Evolutionary conservation across 1,284 basidiomycete genomes (phyloP), one percentile per base, ranked within the genome.

Genomic region (Schizopora paradoxa): DNA sequence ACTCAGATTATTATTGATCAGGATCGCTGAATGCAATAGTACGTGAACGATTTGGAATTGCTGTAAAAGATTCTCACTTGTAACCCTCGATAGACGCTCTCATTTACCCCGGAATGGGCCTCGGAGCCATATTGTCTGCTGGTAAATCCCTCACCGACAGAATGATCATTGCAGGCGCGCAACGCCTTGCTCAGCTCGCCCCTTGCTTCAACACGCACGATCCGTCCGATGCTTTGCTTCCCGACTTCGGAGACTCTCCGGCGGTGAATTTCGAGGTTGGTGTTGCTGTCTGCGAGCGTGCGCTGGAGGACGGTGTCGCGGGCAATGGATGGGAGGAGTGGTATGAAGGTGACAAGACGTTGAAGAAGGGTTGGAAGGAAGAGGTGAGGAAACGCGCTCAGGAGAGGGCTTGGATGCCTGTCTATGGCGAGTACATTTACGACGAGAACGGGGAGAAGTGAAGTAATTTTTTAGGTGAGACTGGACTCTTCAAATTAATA

Each of bases 111-210:
- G 86, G 85, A 19, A 73, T 91, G 27, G 87, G 86, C 6, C 78
- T 87, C 46, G 88, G 87, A 29, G 68, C 76, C 29, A 78, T 91
- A 52, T 65, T 87, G 18, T 67, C 79, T 7, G 67, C 79, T 53
- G 77, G 84, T 2, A 69, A 75, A 8, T 66, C 66, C 4, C 72
- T 91, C 55, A 82, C 82, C 4, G 82, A 86, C 58, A 74, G 70
- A 11, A 86, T 87, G 84, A 79, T 91, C 58, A 80, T 90, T 54
- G 86, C 86, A 5, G 88, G 84, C 13, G 76, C 86, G 1, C 72
- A 68, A 27, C 72, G 77, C 11, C 79, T 92, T 36, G 86, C 89
- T 0, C 67, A 76, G 10, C 78, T 91, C 38, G 79, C 88, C 0
- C 89, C 89, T 1, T 86, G 87, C 0, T 71, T 83, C 37, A 66